Evolutionary conservation across 345 rosid genomes (phyloP).

Genomic region (Hibiscus mutabilis): DNA sequence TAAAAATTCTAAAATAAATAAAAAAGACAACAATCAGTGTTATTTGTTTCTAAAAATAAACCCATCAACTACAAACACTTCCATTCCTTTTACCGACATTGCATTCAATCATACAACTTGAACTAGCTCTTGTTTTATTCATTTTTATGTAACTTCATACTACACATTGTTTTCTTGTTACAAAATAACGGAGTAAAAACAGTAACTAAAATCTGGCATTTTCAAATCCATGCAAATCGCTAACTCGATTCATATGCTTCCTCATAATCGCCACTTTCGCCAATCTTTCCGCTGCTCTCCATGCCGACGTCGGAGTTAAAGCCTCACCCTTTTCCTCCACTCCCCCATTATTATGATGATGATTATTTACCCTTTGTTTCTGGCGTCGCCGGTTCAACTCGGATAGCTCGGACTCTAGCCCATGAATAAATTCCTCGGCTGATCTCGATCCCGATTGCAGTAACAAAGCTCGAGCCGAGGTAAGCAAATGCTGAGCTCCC

Average conservation of each 20-base stretch:
- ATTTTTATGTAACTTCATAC: constrained; percentile 18
- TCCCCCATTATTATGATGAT: neutral
- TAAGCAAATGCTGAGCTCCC: constrained; percentile 54
- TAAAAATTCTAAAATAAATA: too few species aligned
- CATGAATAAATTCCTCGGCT: constrained; percentile 39
- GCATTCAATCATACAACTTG: too few species aligned
- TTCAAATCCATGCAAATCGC: constrained; percentile 96
- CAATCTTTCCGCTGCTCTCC: constrained; percentile 88
- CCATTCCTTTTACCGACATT: too few species aligned
- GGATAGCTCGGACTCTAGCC: constrained; percentile 58
- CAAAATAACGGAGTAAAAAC: too few species aligned
- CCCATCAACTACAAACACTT: too few species aligned
- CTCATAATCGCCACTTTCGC: constrained; percentile 87
- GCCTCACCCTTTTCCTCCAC: constrained; percentile 47
- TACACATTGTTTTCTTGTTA: constrained; percentile 18
- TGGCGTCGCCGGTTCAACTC: constrained; percentile 41
- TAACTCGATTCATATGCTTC: constrained; percentile 85
- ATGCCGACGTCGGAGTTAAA: constrained; percentile 85
- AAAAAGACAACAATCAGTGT: too few species aligned
- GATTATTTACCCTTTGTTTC: neutral
- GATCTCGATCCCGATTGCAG: constrained; percentile 38
- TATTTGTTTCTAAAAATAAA: too few species aligned
- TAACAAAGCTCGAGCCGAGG: constrained; percentile 69
- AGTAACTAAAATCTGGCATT: constrained; percentile 77
- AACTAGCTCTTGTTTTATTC: neutral